phyloP scores from a whole-genome alignment of 164 flowering plant genomes.

The Paratinospora sagittata region DNA sequence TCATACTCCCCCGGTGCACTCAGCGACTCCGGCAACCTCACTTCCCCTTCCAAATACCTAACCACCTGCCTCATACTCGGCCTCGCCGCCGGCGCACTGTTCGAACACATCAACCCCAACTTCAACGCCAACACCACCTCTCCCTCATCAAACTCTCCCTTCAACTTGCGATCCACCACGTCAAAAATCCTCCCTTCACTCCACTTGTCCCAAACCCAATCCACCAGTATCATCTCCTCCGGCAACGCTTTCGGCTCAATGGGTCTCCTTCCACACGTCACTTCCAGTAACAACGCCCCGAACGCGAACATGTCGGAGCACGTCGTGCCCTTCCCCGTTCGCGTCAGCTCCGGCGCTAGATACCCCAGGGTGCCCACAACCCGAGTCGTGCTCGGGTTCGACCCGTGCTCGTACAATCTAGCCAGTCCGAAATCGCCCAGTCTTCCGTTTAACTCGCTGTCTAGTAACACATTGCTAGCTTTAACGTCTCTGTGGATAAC shows the following conservation, averaged over 20 bases:
- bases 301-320: conserved; percentile 54
- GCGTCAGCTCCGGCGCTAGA: conserved; percentile 57
- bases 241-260: conserved; percentile 44
- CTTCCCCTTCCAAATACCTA: conserved; percentile 43
- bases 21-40: conserved; percentile 5
- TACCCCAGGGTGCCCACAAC: conserved; percentile 71
- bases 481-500: conserved; percentile 67
- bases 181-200: conserved; percentile 28
- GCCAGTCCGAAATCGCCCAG: conserved; percentile 42
- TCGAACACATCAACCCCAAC: conserved; percentile 52
- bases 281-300: conserved; percentile 56
- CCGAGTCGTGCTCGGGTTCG: conserved; percentile 48
- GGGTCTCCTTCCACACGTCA: conserved; percentile 53
- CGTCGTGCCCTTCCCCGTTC: conserved; percentile 48
- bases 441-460: conserved; percentile 40
- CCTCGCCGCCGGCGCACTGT: conserved; percentile 20
- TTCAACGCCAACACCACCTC: conserved; percentile 39
- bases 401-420: conserved; percentile 50
- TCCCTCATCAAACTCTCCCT: conserved; percentile 23
- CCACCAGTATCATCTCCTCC: conserved; percentile 50
- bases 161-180: conserved; percentile 35
- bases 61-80: conserved; percentile 54
- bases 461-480: conserved; percentile 57
- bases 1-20: conserved; percentile 10
- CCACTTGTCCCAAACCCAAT: conserved; percentile 52